These are phyloP conservation scores for Pythium volutum DNA, from an alignment of 352 stramenopile genomes.

Conservation along the genomic window DNA sequence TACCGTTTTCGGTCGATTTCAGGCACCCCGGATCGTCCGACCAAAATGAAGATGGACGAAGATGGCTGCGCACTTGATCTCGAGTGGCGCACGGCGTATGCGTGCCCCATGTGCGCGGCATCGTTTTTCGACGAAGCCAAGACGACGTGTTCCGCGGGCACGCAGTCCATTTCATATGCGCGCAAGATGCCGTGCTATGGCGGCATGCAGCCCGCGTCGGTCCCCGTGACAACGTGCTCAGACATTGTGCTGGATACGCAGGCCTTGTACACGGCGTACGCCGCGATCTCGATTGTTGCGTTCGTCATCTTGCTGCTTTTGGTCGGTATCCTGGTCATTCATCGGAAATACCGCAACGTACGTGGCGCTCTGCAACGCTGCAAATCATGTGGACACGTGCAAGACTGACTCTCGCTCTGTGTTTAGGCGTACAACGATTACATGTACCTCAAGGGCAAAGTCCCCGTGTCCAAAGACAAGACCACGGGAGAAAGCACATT, in stretches of 20 bases:
- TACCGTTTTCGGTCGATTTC: not conserved
- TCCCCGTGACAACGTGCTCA: slow-evolving; percentile 57
- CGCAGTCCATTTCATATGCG: slow-evolving; percentile 60
- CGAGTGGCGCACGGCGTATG: slow-evolving; percentile 66
- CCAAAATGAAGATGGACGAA: slow-evolving; percentile 33
- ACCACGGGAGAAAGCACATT: slow-evolving; percentile 65
- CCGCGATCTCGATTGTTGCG: slow-evolving; percentile 51
- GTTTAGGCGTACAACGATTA: slow-evolving; percentile 70
- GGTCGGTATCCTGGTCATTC: slow-evolving; percentile 59
- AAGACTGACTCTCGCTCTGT: not conserved
- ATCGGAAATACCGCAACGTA: slow-evolving; percentile 76
- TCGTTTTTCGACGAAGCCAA: slow-evolving; percentile 64
- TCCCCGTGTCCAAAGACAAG: slow-evolving; percentile 55
- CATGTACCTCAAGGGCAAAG: slow-evolving; percentile 77
- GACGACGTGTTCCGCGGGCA: slow-evolving; percentile 50
- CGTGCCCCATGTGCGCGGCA: slow-evolving; percentile 61
- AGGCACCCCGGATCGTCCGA: slow-evolving; percentile 48
- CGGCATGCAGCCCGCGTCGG: slow-evolving; percentile 34
- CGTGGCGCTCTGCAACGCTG: slow-evolving; percentile 1
- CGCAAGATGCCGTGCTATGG: slow-evolving; percentile 62
- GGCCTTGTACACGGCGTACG: slow-evolving; percentile 72
- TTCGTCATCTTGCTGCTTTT: slow-evolving; percentile 69
- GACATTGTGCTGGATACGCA: slow-evolving; percentile 71
- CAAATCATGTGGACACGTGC: not conserved
- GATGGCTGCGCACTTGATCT: slow-evolving; percentile 54